Evolutionary conservation across 1,139 yeast species (phyloP), one percentile per base, ranked within the genome.

Genomic region (Geotrichum europaeum): DNA sequence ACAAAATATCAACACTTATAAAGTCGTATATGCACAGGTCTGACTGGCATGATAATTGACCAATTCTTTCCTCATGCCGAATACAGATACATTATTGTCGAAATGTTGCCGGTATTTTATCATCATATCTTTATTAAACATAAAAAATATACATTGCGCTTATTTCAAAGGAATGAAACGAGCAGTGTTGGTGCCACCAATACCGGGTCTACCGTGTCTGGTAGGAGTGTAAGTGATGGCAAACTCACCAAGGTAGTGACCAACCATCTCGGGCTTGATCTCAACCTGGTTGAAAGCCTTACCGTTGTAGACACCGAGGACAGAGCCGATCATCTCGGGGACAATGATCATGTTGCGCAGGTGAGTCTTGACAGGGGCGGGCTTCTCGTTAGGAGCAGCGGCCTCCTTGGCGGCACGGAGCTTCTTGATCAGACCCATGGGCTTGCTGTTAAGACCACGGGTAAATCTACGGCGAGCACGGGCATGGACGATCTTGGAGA

Each of bases 231-330:
- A 95, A 76, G 99, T 84, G 82, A 95, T 94, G 78, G 99, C 94
- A 89, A 95, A 94, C 85, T 95, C 99, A 84, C 97, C 99, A 77
- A 95, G 89, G 95, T 95, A 95, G 88, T 92, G 97, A 79, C 99
- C 99, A 78, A 92, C 92, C 99, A 95, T 94, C 85, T 95, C 99
- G 76, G 99, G 97, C 81, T 84, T 91, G 82, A 95, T 83, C 82
- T 95, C 99, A 80, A 94, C 97, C 76, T 88, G 89, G 96, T 92
- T 94, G 96, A 95, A 95, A 75, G 85, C 91, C 86, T 95, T 95
- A 84, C 99, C 99, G 86, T 95, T 95, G 96, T 95, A 94, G 75
- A 95, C 89, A 83, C 98, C 98, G 73, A 95, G 86, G 73, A 92
- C 96, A 67, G 97, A 90, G 78, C 99, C 99, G 76, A 95, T 91